Conservation (phyloP, 176 grass and related monocot genomes). For the Hordeum vulgare region MorexV3_pseudomolecules_assembly NC_058519.1:605633509-605634008, state of each 20-base stretch:
- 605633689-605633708: background rate
- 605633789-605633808: background rate
- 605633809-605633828: background rate
- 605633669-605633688: background rate
- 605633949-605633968: constrained; percentile 99
- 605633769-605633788: background rate
- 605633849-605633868: background rate
- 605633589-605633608: constrained; percentile 61
- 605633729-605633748: background rate
- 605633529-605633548: constrained; percentile 87
- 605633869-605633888: background rate
- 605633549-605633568: constrained; percentile 87
- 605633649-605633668: background rate
- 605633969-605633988: constrained; percentile 80
- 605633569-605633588: constrained; percentile 90
- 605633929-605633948: constrained; percentile 90
- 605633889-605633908: background rate
- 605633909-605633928: background rate
- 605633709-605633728: background rate
- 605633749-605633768: background rate
- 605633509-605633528: constrained; percentile 94
- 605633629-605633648: background rate
- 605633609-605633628: background rate
- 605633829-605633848: background rate
- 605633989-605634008: constrained; percentile 86